phyloP scores from a whole-genome alignment of 2,329 filamentous ascomycete genomes.

The Rhexocercosporidium sp. region DNA sequence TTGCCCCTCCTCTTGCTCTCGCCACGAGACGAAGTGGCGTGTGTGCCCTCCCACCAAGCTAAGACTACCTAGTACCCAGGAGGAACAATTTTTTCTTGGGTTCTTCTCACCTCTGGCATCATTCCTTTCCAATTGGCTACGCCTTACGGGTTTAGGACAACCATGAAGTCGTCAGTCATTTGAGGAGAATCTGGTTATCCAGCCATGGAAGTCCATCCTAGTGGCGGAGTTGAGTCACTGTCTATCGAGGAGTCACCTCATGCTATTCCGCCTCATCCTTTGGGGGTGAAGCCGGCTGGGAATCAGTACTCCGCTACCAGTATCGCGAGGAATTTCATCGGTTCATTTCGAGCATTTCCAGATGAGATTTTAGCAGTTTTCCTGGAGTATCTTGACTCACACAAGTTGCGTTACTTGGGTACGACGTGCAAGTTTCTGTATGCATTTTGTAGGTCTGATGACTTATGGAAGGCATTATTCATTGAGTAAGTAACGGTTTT shows the following conservation, averaged over 20 bases:
- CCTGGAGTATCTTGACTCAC: constrained; percentile 74
- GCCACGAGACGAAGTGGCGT: constrained; percentile 24
- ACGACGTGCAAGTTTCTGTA: constrained; percentile 84
- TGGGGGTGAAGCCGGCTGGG: constrained; percentile 84
- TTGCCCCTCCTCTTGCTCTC: not conserved
- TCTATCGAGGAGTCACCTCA: constrained; percentile 49
- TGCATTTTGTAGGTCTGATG: constrained; percentile 82
- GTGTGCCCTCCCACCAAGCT: not conserved
- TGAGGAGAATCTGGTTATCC: constrained; percentile 25
- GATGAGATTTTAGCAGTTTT: constrained; percentile 81
- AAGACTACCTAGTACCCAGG: not conserved
- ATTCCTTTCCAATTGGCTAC: not conserved
- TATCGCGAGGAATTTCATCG: constrained; percentile 71
- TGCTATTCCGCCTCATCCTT: constrained; percentile 77
- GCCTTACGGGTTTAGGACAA: not conserved
- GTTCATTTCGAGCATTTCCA: constrained; percentile 70
- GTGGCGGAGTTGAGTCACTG: constrained; percentile 36
- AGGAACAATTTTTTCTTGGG: not conserved
- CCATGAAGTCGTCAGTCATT: constrained; percentile 31
- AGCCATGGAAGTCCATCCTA: constrained; percentile 24
- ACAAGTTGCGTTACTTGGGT: constrained; percentile 68
- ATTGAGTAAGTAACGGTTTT: constrained; percentile 71
- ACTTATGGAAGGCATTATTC: constrained; percentile 87
- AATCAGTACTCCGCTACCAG: constrained; percentile 74
- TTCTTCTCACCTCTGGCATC: not conserved